Base-by-base conservation (phyloP, 1,284 basidiomycete species). In the Malassezia restricta region DNA sequence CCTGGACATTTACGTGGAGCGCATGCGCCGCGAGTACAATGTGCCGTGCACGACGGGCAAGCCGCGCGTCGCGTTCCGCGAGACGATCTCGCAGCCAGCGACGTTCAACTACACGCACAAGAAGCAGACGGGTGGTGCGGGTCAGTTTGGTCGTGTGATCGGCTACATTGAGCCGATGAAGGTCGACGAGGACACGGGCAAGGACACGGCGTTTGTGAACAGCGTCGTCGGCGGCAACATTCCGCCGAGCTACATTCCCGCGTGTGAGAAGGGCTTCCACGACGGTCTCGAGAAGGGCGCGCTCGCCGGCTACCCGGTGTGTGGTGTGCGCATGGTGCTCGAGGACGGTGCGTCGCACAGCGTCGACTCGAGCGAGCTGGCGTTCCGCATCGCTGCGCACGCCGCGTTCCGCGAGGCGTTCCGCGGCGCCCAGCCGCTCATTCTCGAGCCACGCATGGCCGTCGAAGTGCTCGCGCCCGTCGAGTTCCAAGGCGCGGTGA, bases 1-100 rank as follows among this genome's bases (percentile, higher is more conserved):
- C 73, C 81, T 99, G 27, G 94, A 99, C 73, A 95, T 99, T 69
- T 98, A 99, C 76, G 92, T 96, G 57, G 94, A 98, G 75, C 86
- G 94, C 40, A 96, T 99, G 90, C 84, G 83, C 64, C 84, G 94
- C 55, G 94, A 99, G 76, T 99, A 99, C 77, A 87, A 87, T 59
- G 87, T 92, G 27, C 83, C 87, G 32, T 95, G 90, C 72, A 81
- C 83, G 8, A 96, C 92, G 2, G 92, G 94, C 56, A 92, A 92
- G 76, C 94, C 94, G 9, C 85, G 86, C 24, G 94, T 98, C 41
- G 91, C 92, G 1, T 99, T 92, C 81, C 83, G 91, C 45, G 94
- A 99, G 77, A 90, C 91, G 1, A 83, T 96, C 73, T 85, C 85
- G 1, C 79, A 84, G 61, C 79, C 81, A 32, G 82, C 85, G 6